Conservation (phyloP, 1,284 basidiomycete genomes). For the Stereum hirsutum region DNA sequence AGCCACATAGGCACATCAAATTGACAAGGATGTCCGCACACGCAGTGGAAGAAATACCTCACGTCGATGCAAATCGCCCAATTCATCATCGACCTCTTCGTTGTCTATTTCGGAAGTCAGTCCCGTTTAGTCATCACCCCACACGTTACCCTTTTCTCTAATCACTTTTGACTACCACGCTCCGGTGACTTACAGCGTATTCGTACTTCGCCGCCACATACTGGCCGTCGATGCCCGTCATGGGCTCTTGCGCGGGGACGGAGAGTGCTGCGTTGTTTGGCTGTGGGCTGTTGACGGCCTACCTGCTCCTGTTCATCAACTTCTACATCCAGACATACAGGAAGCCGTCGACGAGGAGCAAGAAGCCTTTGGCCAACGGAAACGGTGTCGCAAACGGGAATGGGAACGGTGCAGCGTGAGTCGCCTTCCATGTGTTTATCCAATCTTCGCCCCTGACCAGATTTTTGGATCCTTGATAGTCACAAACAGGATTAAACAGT, state of each 20-base stretch:
- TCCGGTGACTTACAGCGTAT: constrained; percentile 48
- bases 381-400: constrained; percentile 24
- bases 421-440: no score
- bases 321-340: constrained; percentile 83
- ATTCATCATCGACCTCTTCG: constrained; percentile 84
- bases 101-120: constrained; percentile 92
- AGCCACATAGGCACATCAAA: no score
- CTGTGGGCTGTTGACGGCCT: constrained; percentile 81
- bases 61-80: constrained; percentile 95
- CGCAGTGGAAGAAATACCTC: constrained; percentile 93
- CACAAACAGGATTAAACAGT: constrained; percentile 22
- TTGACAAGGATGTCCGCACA: no score
- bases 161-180: not conserved
- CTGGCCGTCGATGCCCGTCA: constrained; percentile 52
- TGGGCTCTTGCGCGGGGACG: constrained; percentile 82
- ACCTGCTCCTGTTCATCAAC: constrained; percentile 87
- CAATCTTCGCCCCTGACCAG: no score
- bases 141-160: constrained; percentile 13
- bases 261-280: constrained; percentile 87
- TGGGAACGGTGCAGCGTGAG: no score
- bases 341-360: constrained; percentile 42
- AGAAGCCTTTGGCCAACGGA: constrained; percentile 26
- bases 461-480: no score
- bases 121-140: constrained; percentile 17
- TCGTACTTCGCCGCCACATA: constrained; percentile 71